Percentiles rank a stretch among this genome's conserved stretches.
phyloP scores from a whole-genome alignment of 805 yeast species.

The Saccharomycopsis fodiens region DNA sequence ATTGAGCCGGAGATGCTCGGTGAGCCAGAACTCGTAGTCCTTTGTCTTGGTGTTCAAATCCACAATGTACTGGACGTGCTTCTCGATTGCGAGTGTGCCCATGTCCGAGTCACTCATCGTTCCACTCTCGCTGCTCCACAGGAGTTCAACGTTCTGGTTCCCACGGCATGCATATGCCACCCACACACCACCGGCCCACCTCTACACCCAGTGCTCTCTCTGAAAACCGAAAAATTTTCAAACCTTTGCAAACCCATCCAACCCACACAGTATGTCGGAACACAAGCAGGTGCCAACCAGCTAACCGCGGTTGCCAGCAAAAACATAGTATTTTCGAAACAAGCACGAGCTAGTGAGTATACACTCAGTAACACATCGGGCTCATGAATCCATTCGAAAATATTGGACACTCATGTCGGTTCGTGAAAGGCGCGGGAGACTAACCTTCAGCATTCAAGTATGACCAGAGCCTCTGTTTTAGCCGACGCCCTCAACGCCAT shows the following conservation, averaged over 20 bases:
- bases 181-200: background rate
- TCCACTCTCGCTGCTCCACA: too few species aligned
- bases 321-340: background rate
- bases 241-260: background rate
- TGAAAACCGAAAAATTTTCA: background rate
- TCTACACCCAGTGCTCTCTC: background rate
- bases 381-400: constrained; percentile 16
- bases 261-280: background rate
- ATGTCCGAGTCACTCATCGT: too few species aligned
- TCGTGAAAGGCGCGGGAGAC: constrained; percentile 4
- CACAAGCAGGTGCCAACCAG: background rate
- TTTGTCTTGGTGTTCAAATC: constrained; percentile 47
- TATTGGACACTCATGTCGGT: constrained; percentile 21
- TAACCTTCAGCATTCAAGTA: constrained; percentile 29
- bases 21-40: constrained; percentile 74
- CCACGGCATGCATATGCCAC: background rate
- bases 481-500: constrained; percentile 97
- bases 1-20: constrained; percentile 83
- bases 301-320: too few species aligned
- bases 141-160: background rate
- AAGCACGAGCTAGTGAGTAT: constrained; percentile 9
- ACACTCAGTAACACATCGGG: constrained; percentile 13
- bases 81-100: constrained; percentile 23
- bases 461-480: constrained; percentile 97
- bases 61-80: constrained; percentile 52